Evolutionary conservation across 768 basidiomycete genomes (phyloP), one percentile per base, ranked within the genome.

Genomic region (Serendipita indica): DNA sequence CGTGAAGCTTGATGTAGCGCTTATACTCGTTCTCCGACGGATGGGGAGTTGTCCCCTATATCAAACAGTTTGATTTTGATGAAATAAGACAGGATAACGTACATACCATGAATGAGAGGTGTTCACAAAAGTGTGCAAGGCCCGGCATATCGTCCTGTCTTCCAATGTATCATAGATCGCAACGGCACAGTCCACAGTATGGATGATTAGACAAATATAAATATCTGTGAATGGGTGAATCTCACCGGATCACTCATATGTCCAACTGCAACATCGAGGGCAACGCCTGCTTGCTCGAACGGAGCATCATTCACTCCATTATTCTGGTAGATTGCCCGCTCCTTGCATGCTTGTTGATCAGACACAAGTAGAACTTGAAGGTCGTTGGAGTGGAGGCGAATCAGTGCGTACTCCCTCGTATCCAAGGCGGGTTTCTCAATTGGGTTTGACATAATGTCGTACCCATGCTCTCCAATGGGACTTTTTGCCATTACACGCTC

Each of bases 81-180:
- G 27, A n/a, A n/a, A 25, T 25, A n/a, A 43, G 5, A 43, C 27
- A n/a, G 41, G 41, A 43, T 4, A 27, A 27, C 5, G 6, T 5
- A 3, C 49, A 4, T 16, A 54, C 49, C 84, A 99, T 89, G 71
- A 99, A 99, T 62, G 96, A 71, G 49, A 99, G 68, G 70, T 99
- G 94, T 69, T 99, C 94, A 72, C 92, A 93, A 67, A 93, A 93
- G 70, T 94, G 90, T 49, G 91, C 91, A 41, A 93, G 76, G 12
- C 91, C 91, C 10, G 88, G 91, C 79, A 92, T 86, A 67, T 94
- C 90, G 67, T 79, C 81, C 82, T 88, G 46, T n/a, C 3, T 43
- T 43, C 16, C 5, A n/a, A n/a, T 18, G 35, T 37, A 14, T 5
- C 20, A 54, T 7, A n/a, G n/a, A n/a, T n/a, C n/a, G n/a, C n/a